Evolutionary conservation across 2,329 filamentous ascomycete species (phyloP), one percentile per base, ranked within the genome.

Genomic region (Fusarium sp.): DNA sequence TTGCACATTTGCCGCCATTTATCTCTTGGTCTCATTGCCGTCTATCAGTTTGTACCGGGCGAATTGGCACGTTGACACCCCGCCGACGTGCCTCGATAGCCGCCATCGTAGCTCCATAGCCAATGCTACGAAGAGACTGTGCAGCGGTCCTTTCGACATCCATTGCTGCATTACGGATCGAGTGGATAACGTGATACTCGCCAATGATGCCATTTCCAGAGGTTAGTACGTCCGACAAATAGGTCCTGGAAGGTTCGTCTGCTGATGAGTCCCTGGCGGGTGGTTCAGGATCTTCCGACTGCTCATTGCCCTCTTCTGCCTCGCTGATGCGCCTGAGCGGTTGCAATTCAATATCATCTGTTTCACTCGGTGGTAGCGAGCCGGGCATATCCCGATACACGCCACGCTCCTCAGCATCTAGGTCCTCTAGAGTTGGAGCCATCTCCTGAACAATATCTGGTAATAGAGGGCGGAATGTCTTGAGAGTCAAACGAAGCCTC

Each of bases 351-450:
- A 87, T 80, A 43, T 82, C 81, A n/a, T 80, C 76, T 6, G 77
- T 77, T 55, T 81, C 83, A 54, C 82, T 80, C n/a, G 74, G 61
- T 9, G 74, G 70, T 4, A 77, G 75, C 43, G 78, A 76, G 46
- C 79, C 80, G 2, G 81, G 73, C 58, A 76, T 78, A 62, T 82
- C 79, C 60, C 84, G 78, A 41, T 82, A 74, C 8, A 87, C 79
- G 3, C 87, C 88, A 13, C 87, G 83, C 74, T 90, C 88, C 69
- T 89, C 88, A 2, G 85, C 84, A 69, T 90, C 88, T 55, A 86
- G 76, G 66, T 89, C 86, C 72, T 89, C 86, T 51, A 79, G 55
- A 8, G 78, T 79, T 8, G 78, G 78, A 13, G 64, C 70, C 36
- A 72, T 58, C 23, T 79, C 78, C 36, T 70, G 73, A 11, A 71